Percentiles rank a stretch among this genome's conserved stretches.
These are phyloP conservation scores for Pharus latifolius DNA, from an alignment of 176 grass and related monocot species.

Conservation along the genomic window DNA sequence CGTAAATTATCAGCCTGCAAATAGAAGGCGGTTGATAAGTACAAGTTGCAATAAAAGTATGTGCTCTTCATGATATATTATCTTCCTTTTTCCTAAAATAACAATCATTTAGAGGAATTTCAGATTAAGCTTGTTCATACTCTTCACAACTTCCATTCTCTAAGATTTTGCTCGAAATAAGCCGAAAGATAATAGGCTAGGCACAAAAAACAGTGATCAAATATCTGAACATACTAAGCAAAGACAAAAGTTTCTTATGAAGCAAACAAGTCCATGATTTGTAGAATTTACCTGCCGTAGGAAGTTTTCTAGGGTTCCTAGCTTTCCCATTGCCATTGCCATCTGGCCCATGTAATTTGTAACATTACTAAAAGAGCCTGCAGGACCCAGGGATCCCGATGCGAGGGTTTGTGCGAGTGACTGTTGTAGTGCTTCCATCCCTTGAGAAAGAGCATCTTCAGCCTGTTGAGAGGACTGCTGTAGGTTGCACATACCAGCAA, in stretches of 20 bases:
- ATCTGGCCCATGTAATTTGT: constrained; percentile 27
- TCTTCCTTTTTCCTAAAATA: not conserved
- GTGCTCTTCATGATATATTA: no score
- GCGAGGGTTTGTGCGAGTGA: constrained; percentile 24
- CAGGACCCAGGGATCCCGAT: not conserved
- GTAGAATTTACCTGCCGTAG: constrained; percentile 25
- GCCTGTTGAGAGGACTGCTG: constrained; percentile 31
- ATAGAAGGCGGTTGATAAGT: not conserved
- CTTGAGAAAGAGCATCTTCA: constrained; percentile 24
- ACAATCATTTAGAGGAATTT: no score
- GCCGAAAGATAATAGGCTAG: no score
- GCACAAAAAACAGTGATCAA: no score
- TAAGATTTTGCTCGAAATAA: no score
- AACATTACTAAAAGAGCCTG: constrained; percentile 1
- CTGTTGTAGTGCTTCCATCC: constrained; percentile 30
- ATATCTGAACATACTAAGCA: not conserved
- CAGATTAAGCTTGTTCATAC: no score
- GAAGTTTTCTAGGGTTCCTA: constrained; percentile 28
- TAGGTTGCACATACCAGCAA: constrained; percentile 20
- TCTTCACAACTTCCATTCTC: no score
- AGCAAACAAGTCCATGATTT: not conserved
- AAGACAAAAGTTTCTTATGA: not conserved
- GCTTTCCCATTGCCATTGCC: constrained; percentile 34
- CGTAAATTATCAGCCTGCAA: constrained; percentile 51
- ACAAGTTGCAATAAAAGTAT: no score